A percentile compares a stretch with the other conserved stretches of the same genome.
Conservation (phyloP, 345 rosid genomes). For the Laguncularia racemosa region DNA sequence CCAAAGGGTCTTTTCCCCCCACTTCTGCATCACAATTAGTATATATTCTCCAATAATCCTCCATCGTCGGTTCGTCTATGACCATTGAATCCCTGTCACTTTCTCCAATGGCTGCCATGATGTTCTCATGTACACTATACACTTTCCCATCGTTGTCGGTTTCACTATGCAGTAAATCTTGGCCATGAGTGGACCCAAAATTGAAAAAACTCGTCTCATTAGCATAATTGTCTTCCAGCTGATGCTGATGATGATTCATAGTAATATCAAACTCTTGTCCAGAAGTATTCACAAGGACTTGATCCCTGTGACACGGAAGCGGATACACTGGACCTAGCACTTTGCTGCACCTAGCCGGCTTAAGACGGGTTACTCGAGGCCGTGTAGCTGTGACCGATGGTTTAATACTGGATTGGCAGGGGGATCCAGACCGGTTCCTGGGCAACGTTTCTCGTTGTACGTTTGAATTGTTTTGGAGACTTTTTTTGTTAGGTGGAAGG, state of each 20-base stretch:
- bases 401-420: conserved; percentile 4
- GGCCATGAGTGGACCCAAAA: background rate
- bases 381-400: background rate
- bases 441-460: background rate
- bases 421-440: background rate
- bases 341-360: conserved; percentile 23
- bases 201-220: conserved; percentile 14
- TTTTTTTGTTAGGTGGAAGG: background rate
- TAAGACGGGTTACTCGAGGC: conserved; percentile 23
- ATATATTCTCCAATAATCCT: too few species aligned
- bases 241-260: background rate
- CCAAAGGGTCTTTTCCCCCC: conserved; percentile 14
- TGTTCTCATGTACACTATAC: too few species aligned
- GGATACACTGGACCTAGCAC: conserved; percentile 4
- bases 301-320: too few species aligned
- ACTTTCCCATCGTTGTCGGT: conserved; percentile 2
- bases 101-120: too few species aligned
- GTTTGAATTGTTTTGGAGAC: background rate
- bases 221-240: background rate
- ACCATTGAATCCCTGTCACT: too few species aligned
- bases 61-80: too few species aligned
- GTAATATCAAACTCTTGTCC: background rate
- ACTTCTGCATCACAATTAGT: conserved; percentile 8
- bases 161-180: background rate
- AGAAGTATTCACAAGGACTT: too few species aligned